These are phyloP conservation scores for Aspergillus oerlinghausenensis DNA, from an alignment of 2,329 filamentous ascomycete species.

Conservation along the genomic window DNA sequence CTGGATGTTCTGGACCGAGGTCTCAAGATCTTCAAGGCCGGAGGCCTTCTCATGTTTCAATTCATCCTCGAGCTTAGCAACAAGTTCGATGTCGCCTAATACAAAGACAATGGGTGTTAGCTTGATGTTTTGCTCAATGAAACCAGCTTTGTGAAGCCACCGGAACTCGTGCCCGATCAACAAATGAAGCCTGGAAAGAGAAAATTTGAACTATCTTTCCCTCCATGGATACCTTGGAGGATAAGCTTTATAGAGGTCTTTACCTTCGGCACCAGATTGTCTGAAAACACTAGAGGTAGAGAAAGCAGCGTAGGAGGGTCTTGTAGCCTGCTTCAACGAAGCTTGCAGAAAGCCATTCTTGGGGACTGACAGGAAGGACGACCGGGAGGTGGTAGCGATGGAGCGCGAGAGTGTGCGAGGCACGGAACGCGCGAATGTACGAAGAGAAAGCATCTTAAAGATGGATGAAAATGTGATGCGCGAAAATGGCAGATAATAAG, in stretches of 20 bases:
- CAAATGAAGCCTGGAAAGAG: background rate
- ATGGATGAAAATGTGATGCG: background rate
- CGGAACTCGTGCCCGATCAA: background rate
- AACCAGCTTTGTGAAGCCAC: background rate
- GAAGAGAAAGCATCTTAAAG: slow-evolving; percentile 64
- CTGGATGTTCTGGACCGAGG: slow-evolving; percentile 82
- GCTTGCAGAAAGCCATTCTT: slow-evolving; percentile 49
- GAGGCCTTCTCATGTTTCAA: slow-evolving; percentile 78
- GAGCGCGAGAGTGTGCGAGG: slow-evolving; percentile 59
- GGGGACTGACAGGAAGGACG: slow-evolving; percentile 47
- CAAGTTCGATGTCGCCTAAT: slow-evolving; percentile 70
- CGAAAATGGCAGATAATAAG: background rate
- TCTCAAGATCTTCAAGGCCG: slow-evolving; percentile 66
- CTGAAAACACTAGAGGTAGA: slow-evolving; percentile 41
- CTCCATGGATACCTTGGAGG: background rate
- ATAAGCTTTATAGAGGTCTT: slow-evolving; percentile 6
- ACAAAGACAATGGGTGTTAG: slow-evolving; percentile 2
- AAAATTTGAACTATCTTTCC: background rate
- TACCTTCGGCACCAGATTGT: slow-evolving; percentile 46
- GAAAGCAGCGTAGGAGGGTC: slow-evolving; percentile 42
- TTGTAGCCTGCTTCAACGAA: slow-evolving; percentile 43
- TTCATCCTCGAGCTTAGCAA: slow-evolving; percentile 80
- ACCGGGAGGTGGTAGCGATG: slow-evolving; percentile 49
- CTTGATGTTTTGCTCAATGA: background rate
- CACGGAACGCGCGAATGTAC: slow-evolving; percentile 61